Conservation (phyloP, 495 filamentous ascomycete species). For the Hamigera avellanea region DNA sequence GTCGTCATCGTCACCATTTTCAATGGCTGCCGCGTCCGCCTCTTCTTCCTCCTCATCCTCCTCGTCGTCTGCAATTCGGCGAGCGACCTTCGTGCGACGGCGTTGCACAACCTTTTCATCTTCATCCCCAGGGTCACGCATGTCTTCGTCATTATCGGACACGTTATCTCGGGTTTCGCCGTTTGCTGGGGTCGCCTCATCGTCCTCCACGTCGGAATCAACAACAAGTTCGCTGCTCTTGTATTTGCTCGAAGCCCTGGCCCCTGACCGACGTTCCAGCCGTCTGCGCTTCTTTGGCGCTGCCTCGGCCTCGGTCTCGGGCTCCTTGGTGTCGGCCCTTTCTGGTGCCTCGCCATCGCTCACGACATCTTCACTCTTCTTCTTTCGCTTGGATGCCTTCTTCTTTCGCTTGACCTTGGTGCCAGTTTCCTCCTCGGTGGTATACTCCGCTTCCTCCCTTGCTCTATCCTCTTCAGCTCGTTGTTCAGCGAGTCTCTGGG, state of each 20-base stretch:
- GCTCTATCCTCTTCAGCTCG: conserved; percentile 62
- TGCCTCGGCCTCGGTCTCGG: conserved; percentile 21
- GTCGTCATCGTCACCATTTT: conserved; percentile 5
- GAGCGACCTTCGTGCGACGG: conserved; percentile 23
- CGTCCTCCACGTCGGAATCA: conserved; percentile 51
- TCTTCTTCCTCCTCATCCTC: conserved; percentile 27
- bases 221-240: conserved; percentile 75
- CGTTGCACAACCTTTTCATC: conserved; percentile 19
- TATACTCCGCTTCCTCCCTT: conserved; percentile 58
- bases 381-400: conserved; percentile 50
- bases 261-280: conserved; percentile 42
- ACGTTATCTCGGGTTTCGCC: conserved; percentile 17
- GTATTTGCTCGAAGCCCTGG: conserved; percentile 48
- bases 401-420: conserved; percentile 64
- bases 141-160: conserved; percentile 20
- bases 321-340: conserved; percentile 3
- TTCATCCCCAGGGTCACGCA: conserved; percentile 7
- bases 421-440: conserved; percentile 65
- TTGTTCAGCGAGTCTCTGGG: conserved; percentile 55
- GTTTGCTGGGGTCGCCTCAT: conserved; percentile 14
- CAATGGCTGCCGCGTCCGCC: conserved; percentile 3
- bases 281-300: conserved; percentile 41
- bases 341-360: conserved; percentile 7
- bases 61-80: conserved; percentile 33
- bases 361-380: conserved; percentile 43